Conservation (phyloP, 345 rosid genomes). For the Aegle marmelos region DNA sequence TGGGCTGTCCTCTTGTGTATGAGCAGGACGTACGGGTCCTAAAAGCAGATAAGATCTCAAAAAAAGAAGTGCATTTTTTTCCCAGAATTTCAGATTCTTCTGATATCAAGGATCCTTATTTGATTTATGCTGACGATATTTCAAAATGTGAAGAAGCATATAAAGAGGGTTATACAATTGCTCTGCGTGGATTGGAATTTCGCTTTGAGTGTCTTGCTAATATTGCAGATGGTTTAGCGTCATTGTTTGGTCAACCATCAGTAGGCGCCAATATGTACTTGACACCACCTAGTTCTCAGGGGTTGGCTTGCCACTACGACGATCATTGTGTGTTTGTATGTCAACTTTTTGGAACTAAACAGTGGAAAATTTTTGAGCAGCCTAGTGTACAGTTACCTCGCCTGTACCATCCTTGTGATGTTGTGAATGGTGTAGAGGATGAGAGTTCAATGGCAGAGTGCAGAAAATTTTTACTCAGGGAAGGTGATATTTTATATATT, state of each 20-base stretch:
- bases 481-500: conserved; percentile 60
- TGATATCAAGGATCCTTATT: conserved; percentile 8
- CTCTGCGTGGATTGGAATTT: conserved; percentile 57
- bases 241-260: conserved; percentile 66
- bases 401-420: conserved; percentile 39
- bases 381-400: conserved; percentile 43
- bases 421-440: conserved; percentile 8
- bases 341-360: conserved; percentile 51
- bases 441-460: conserved; percentile 21
- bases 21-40: conserved; percentile 54
- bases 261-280: conserved; percentile 60
- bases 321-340: conserved; percentile 68
- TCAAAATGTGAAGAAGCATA: conserved; percentile 47
- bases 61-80: conserved; percentile 44
- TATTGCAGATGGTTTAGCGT: conserved; percentile 49
- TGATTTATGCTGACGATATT: conserved; percentile 25
- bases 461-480: conserved; percentile 31
- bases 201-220: conserved; percentile 42
- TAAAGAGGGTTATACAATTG: conserved; percentile 50
- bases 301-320: conserved; percentile 54
- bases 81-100: conserved; percentile 10
- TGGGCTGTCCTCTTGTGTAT: conserved; percentile 46
- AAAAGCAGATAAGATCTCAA: conserved; percentile 39
- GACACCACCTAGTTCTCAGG: conserved; percentile 64
- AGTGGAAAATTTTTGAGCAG: conserved; percentile 41